A percentile compares a stretch with the other conserved stretches of the same genome.
These are phyloP conservation scores for Boletus barrowsii DNA, from an alignment of 768 basidiomycete species.

Conservation along the genomic window DNA sequence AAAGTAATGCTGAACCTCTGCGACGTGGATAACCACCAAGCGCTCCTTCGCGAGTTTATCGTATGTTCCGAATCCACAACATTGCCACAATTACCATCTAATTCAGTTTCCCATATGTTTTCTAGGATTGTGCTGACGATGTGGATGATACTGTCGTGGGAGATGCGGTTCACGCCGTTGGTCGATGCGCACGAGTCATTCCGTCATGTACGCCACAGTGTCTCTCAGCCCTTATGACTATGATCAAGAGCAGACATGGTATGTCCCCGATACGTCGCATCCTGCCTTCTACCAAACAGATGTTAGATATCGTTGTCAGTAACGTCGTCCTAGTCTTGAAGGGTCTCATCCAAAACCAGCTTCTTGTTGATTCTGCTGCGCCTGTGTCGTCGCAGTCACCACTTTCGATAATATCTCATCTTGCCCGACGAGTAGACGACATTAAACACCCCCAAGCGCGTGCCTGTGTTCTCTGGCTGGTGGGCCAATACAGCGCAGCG, in stretches of 20 bases:
- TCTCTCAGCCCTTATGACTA: slow-evolving; percentile 68
- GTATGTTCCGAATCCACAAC: slow-evolving; percentile 43
- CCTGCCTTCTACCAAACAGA: slow-evolving; percentile 3
- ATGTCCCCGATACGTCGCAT: slow-evolving; percentile 21
- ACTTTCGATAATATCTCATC: slow-evolving; percentile 67
- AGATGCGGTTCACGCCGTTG: slow-evolving; percentile 75
- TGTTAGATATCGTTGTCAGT: slow-evolving; percentile 71
- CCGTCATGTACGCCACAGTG: slow-evolving; percentile 72
- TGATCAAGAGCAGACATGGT: slow-evolving; percentile 80
- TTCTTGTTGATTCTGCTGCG: slow-evolving; percentile 36
- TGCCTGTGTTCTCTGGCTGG: slow-evolving; percentile 90
- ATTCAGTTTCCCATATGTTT: not conserved
- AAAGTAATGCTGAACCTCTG: slow-evolving; percentile 66
- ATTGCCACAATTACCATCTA: not conserved
- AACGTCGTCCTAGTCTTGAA: slow-evolving; percentile 85
- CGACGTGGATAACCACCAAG: slow-evolving; percentile 61
- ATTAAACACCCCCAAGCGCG: slow-evolving; percentile 78
- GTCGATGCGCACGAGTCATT: slow-evolving; percentile 64
- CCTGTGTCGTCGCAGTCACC: slow-evolving; percentile 38
- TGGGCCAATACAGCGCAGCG: slow-evolving; percentile 76
- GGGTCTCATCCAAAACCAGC: slow-evolving; percentile 70
- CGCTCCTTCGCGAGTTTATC: slow-evolving; percentile 78
- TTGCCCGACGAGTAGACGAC: slow-evolving; percentile 75
- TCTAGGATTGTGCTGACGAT: slow-evolving; percentile 81
- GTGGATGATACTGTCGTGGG: slow-evolving; percentile 66